Base-by-base conservation (phyloP, 2,329 filamentous ascomycete species). In the Hymenoscyphus fraxineus region DNA sequence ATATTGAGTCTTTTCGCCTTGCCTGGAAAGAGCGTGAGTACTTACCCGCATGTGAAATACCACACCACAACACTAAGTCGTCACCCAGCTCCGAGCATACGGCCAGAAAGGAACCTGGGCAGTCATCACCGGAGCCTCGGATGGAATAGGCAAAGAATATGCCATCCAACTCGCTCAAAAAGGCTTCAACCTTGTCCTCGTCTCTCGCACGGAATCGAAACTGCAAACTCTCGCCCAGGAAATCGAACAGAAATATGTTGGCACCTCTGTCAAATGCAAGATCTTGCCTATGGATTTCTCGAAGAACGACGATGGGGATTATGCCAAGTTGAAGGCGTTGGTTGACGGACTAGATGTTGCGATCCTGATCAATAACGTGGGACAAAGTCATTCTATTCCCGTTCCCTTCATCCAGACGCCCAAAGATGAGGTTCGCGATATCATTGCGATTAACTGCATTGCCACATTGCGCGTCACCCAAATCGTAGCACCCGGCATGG, bases 71-170 rank as follows among this genome's bases (percentile, higher is more conserved):
- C 38, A 59, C 67, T 69, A 47, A 66, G 66, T 55, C 60, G 22
- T 19, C 2, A 57, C 61, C 65, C 65, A 96, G 94, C 88, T 99
- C 65, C 88, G 88, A 72, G 92, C 90, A 71, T 98, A 96, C 80
- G 95, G 93, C 71, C 90, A 90, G 72, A 92, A 92, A 73, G 94
- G 94, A 67, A 93, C 90, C 65, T 99, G 94, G 93, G 95, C 92
- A 39, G 86, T 99, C 63, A 85, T 99, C 51, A 99, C 95, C 32
- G 95, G 95, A 68, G 95, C 94, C 60, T 97, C 93, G 12, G 95
- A 99, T 78, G 96, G 95, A 69, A 88, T 99, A 68, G 95, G 95
- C 76, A 98, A 97, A 80, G 95, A 99, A 80, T 99, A 92, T 76
- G 92, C 94, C 44, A 83, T 90, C 39, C 93, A 98, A 77, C 88